Percentiles rank a stretch among this genome's conserved stretches.
phyloP scores from a whole-genome alignment of 2,329 filamentous ascomycete genomes.

The Fusarium pseudoanthophilum region DNA sequence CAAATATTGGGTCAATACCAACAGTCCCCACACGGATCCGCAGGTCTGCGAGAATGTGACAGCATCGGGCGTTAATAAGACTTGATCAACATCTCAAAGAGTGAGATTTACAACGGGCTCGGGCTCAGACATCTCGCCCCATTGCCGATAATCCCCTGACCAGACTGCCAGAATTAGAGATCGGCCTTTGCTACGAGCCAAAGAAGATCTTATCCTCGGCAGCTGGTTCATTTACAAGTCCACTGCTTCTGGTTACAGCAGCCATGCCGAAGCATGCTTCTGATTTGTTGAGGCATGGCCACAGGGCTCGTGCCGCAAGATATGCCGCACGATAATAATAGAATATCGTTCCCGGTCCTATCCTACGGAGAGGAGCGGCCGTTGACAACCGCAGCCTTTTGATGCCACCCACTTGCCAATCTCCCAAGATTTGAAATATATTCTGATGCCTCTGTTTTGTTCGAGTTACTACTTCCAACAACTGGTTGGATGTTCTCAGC shows the following conservation, averaged over 20 bases:
- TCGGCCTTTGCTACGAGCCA: not conserved
- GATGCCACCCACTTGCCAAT: not conserved
- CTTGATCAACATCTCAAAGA: conserved; percentile 36
- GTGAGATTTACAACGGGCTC: conserved; percentile 32
- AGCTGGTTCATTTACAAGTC: not conserved
- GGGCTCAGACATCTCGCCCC: conserved; percentile 22
- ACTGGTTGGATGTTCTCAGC: not conserved
- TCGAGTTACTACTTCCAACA: not conserved
- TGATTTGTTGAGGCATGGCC: conserved; percentile 27
- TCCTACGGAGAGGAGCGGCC: not conserved
- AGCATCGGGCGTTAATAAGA: conserved; percentile 20
- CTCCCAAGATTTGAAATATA: not conserved
- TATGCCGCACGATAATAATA: conserved; percentile 39
- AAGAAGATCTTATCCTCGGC: not conserved
- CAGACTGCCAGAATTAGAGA: not conserved
- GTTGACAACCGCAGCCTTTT: conserved; percentile 8
- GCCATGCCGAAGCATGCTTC: not conserved
- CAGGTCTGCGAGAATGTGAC: conserved; percentile 20
- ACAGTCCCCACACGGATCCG: conserved; percentile 37
- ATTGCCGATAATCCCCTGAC: conserved; percentile 4
- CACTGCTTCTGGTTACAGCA: conserved; percentile 18
- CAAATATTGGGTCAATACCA: conserved; percentile 21
- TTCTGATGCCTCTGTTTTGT: not conserved
- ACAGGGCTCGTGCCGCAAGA: conserved; percentile 23
- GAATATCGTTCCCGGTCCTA: conserved; percentile 19